Conservation (phyloP, 2,329 filamentous ascomycete genomes). For the Beauveria medogensis region DNA sequence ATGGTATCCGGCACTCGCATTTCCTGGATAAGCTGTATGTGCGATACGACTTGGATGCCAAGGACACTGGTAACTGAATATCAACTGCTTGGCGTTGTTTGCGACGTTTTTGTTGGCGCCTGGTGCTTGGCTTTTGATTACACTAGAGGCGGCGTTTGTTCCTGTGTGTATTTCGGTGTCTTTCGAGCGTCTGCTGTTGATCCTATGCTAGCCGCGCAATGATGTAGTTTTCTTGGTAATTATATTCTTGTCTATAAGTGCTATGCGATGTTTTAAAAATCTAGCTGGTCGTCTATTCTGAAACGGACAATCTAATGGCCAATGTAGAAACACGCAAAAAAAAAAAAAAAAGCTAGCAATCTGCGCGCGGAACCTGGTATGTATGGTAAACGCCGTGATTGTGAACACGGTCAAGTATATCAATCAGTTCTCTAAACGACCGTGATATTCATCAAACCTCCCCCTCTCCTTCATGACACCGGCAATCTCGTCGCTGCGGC, state of each 20-base stretch:
- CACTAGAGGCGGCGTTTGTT: neutral
- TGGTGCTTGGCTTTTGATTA: neutral
- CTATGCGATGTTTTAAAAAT: neutral
- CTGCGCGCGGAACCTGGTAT: neutral
- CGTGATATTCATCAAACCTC: conserved; percentile 5
- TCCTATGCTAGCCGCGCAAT: neutral
- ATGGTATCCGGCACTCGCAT: conserved; percentile 82
- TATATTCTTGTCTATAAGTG: neutral
- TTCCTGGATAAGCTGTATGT: conserved; percentile 80
- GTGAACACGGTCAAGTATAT: too few species aligned
- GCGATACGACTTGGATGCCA: conserved; percentile 47
- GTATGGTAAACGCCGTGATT: too few species aligned
- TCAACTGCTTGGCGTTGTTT: neutral
- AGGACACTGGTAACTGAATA: neutral
- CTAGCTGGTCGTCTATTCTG: neutral
- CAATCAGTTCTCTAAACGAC: neutral
- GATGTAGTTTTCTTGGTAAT: neutral
- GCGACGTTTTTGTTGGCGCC: neutral
- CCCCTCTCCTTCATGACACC: neutral
- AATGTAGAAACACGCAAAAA: neutral
- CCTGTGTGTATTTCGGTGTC: neutral
- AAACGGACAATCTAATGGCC: neutral
- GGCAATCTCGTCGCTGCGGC: conserved; percentile 4
- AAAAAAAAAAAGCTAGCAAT: neutral
- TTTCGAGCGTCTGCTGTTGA: too few species aligned